A percentile compares a stretch with the other conserved stretches of the same genome.
Conservation (phyloP, 805 yeast species). For the Wickerhamiella sergipiensis region DNA sequence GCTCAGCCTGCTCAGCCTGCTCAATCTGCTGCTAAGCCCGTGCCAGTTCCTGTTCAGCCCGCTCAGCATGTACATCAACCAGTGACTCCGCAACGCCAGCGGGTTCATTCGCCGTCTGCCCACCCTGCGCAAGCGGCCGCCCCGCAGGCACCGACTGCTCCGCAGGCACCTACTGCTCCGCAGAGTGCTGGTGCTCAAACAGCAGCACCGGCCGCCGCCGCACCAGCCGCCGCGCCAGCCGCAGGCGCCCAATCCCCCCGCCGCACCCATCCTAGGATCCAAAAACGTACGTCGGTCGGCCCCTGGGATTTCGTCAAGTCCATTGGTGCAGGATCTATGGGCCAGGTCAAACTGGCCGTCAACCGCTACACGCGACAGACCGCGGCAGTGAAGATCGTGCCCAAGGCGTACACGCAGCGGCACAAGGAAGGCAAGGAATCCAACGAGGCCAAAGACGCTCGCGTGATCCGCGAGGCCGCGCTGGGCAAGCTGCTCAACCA, state of each 20-base stretch:
- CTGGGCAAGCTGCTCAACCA: constrained; percentile 80
- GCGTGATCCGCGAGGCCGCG: constrained; percentile 93
- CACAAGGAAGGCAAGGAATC: constrained; percentile 32
- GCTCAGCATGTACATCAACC: too few relatives aligned
- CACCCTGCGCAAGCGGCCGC: background rate
- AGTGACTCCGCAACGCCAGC: background rate
- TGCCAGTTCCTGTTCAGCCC: too few relatives aligned
- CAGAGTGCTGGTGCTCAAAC: too few relatives aligned
- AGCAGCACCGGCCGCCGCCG: background rate
- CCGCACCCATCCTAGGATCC: constrained; percentile 6
- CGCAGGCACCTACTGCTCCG: too few relatives aligned
- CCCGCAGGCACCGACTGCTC: background rate
- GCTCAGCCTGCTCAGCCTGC: too few relatives aligned
- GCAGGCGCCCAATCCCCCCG: background rate
- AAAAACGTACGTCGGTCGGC: constrained; percentile 71
- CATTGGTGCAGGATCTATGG: constrained; percentile 98
- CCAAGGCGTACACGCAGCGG: constrained; percentile 63
- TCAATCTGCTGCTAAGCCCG: too few relatives aligned
- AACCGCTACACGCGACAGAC: constrained; percentile 63
- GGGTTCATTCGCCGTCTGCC: constrained; percentile 1
- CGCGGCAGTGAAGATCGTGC: constrained; percentile 82
- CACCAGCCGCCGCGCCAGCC: background rate
- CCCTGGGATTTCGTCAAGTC: constrained; percentile 95
- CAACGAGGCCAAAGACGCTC: constrained; percentile 76
- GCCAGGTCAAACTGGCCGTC: constrained; percentile 88